phyloP scores from a whole-genome alignment of 768 basidiomycete species.

The Lactarius vividus region DNA sequence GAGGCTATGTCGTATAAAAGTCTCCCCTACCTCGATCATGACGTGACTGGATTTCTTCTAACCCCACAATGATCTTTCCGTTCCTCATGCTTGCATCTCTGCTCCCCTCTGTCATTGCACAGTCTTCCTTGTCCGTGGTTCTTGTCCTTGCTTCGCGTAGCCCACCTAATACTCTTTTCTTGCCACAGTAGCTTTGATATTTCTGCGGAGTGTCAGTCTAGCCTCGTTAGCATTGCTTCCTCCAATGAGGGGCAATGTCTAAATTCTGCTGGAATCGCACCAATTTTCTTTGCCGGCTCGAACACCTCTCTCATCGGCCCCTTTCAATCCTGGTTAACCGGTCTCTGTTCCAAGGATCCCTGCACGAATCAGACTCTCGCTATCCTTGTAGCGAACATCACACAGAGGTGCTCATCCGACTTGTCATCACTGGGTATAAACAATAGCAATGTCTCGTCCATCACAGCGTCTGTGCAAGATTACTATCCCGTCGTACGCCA shows the following conservation, averaged over 20 bases:
- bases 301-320: conserved; percentile 46
- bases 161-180: background rate
- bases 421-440: conserved; percentile 32
- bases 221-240: conserved; percentile 45
- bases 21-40: background rate
- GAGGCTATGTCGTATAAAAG: background rate
- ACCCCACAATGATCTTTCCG: conserved; percentile 6
- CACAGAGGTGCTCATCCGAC: conserved; percentile 48
- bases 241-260: conserved; percentile 49
- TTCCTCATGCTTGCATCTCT: conserved; percentile 23
- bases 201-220: conserved; percentile 47
- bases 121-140: conserved; percentile 24
- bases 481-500: conserved; percentile 58
- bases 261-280: conserved; percentile 44
- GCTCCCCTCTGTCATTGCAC: conserved; percentile 27
- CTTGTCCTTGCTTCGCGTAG: background rate
- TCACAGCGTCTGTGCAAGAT: conserved; percentile 44
- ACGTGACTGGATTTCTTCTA: background rate
- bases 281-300: conserved; percentile 36
- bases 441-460: conserved; percentile 24
- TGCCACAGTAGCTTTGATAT: conserved; percentile 33
- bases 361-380: conserved; percentile 63
- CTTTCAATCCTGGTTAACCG: conserved; percentile 59
- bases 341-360: conserved; percentile 48
- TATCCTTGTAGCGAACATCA: conserved; percentile 51